Evolutionary conservation across 306 rosid genomes (phyloP).

Genomic region (Rubus idaeus): DNA sequence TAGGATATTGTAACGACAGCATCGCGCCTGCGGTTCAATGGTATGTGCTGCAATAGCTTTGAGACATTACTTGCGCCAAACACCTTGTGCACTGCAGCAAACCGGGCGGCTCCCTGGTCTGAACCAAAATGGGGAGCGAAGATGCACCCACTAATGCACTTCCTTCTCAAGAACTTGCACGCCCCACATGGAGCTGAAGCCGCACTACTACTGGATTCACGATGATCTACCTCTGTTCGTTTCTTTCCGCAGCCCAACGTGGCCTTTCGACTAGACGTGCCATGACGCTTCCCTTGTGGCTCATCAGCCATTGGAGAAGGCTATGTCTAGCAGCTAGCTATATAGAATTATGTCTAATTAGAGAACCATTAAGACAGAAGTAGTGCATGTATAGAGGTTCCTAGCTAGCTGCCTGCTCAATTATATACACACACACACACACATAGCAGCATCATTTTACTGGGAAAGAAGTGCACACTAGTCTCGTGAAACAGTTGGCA

Average conservation of each 20-base stretch:
- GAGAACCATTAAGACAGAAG: too few relatives aligned
- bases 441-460: not conserved
- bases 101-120: conserved; percentile 63
- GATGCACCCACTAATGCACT: conserved; percentile 62
- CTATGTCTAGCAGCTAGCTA: not conserved
- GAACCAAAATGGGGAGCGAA: conserved; percentile 76
- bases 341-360: too few relatives aligned
- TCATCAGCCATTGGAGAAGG: conserved; percentile 35
- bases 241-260: not conserved
- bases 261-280: conserved; percentile 28
- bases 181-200: conserved; percentile 69
- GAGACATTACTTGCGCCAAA: conserved; percentile 83
- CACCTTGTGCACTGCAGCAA: conserved; percentile 81
- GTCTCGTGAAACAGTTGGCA: conserved; percentile 66
- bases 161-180: conserved; percentile 73
- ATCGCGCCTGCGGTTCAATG: conserved; percentile 50
- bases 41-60: conserved; percentile 55
- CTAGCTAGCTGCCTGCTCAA: not conserved
- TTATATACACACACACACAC: not conserved
- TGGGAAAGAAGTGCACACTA: conserved; percentile 39
- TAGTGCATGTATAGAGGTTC: too few relatives aligned
- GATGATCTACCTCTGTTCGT: not conserved
- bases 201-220: not conserved
- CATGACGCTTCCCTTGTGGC: conserved; percentile 13
- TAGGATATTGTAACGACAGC: conserved; percentile 59